Evolutionary conservation across 139 green algal species (phyloP).

Genomic region (Micractinium sp.): DNA sequence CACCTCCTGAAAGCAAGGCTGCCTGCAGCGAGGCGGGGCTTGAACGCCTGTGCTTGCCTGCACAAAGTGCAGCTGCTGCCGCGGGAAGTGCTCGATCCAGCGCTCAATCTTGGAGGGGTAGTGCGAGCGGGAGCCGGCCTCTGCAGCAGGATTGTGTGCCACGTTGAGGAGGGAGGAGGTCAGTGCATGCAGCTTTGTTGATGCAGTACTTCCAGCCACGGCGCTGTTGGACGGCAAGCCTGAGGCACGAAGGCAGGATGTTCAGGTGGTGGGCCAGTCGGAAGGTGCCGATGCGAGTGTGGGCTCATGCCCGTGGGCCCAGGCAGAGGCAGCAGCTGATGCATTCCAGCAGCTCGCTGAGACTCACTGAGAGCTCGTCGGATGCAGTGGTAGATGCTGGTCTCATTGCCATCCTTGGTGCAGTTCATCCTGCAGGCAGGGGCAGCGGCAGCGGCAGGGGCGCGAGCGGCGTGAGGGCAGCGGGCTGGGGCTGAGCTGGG

Average conservation of each 20-base stretch:
- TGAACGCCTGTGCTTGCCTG: background rate
- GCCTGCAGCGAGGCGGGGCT: background rate
- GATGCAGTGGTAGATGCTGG: conserved; percentile 20
- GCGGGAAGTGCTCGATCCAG: background rate
- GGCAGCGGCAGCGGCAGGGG: background rate
- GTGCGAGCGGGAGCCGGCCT: background rate
- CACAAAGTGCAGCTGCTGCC: background rate
- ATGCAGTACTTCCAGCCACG: too few relatives aligned
- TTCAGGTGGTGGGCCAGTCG: too few relatives aligned
- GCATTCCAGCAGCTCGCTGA: background rate
- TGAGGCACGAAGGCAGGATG: background rate
- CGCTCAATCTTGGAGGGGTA: background rate
- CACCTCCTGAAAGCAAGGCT: background rate
- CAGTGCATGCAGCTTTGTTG: background rate
- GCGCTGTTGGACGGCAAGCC: background rate
- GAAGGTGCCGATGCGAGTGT: too few relatives aligned
- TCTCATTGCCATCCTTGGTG: background rate
- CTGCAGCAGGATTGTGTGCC: background rate
- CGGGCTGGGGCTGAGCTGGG: background rate
- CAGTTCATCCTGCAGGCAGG: background rate
- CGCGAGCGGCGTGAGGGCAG: background rate
- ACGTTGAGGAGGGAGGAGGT: background rate
- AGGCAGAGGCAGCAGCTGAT: too few relatives aligned
- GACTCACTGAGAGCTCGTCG: background rate
- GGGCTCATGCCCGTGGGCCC: too few relatives aligned